Percentiles rank a stretch among this genome's conserved stretches.
Evolutionary conservation across 371 early-diverging fungal genomes (phyloP).

Genomic region (Blakeslea trispora): DNA sequence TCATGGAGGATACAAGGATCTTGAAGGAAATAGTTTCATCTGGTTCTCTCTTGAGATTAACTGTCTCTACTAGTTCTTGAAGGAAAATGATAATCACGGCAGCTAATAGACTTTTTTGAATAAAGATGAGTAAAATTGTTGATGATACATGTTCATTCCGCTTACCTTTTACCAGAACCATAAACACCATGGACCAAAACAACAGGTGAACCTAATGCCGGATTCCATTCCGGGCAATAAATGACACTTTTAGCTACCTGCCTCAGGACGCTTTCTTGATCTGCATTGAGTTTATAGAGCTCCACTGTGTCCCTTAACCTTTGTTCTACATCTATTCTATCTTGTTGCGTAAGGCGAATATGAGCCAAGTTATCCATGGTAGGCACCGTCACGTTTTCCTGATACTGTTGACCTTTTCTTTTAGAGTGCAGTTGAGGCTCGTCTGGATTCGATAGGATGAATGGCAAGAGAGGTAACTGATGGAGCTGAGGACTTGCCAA

Average conservation of each 20-base stretch:
- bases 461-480: slow-evolving; percentile 51
- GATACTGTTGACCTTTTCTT: slow-evolving; percentile 10
- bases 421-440: neutral
- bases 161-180: slow-evolving; percentile 83
- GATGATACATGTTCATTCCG: too few relatives aligned
- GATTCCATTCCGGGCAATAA: slow-evolving; percentile 49
- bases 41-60: slow-evolving; percentile 32
- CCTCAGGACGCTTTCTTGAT: slow-evolving; percentile 67
- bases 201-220: slow-evolving; percentile 39
- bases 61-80: slow-evolving; percentile 57
- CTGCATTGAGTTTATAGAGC: slow-evolving; percentile 59
- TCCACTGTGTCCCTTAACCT: slow-evolving; percentile 40
- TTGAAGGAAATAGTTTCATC: slow-evolving; percentile 46
- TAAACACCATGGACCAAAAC: slow-evolving; percentile 68
- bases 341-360: slow-evolving; percentile 41
- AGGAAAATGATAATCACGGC: slow-evolving; percentile 78
- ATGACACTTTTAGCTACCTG: slow-evolving; percentile 59
- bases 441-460: slow-evolving; percentile 31
- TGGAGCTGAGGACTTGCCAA: slow-evolving; percentile 44
- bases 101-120: slow-evolving; percentile 79
- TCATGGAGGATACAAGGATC: slow-evolving; percentile 69
- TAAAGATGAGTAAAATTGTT: too few relatives aligned
- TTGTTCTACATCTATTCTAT: slow-evolving; percentile 46
- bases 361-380: slow-evolving; percentile 21
- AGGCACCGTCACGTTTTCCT: slow-evolving; percentile 23